A percentile compares a stretch with the other conserved stretches of the same genome.
Evolutionary conservation across 495 filamentous ascomycete species (phyloP).

Genomic region (Pyrenula massariospora): DNA sequence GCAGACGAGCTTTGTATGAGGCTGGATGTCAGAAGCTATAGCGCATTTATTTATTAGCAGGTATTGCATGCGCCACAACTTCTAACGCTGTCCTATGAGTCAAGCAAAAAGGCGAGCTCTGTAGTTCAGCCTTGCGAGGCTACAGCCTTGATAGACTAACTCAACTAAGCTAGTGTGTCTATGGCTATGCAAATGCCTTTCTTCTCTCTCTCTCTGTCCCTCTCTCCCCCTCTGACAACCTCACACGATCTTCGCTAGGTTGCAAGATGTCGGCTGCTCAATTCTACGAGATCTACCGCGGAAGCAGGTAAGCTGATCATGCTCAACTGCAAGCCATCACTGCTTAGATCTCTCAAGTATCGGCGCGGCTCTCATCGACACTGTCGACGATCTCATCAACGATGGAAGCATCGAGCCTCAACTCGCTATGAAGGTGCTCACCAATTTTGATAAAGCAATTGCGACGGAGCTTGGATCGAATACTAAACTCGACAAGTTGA

Average conservation of each 20-base stretch:
- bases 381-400: constrained; percentile 90
- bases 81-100: too few species aligned
- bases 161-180: not conserved
- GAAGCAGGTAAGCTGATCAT: constrained; percentile 65
- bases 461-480: constrained; percentile 71
- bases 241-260: not conserved
- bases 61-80: too few species aligned
- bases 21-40: too few species aligned
- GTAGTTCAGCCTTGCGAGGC: not conserved
- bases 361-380: constrained; percentile 83
- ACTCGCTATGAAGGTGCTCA: constrained; percentile 93
- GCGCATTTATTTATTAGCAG: too few species aligned
- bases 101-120: too few species aligned
- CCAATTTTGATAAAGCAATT: constrained; percentile 82
- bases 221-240: too few species aligned
- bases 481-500: constrained; percentile 80
- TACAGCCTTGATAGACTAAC: not conserved
- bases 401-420: constrained; percentile 91
- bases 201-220: too few species aligned
- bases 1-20: too few species aligned
- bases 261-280: not conserved
- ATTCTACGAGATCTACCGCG: constrained; percentile 94
- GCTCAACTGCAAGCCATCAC: not conserved
- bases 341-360: constrained; percentile 41
- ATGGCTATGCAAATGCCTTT: not conserved